Percentiles rank a stretch among this genome's conserved stretches.
Evolutionary conservation across 768 basidiomycete species (phyloP).

Genomic region (Psilocybe subaeruginosa): DNA sequence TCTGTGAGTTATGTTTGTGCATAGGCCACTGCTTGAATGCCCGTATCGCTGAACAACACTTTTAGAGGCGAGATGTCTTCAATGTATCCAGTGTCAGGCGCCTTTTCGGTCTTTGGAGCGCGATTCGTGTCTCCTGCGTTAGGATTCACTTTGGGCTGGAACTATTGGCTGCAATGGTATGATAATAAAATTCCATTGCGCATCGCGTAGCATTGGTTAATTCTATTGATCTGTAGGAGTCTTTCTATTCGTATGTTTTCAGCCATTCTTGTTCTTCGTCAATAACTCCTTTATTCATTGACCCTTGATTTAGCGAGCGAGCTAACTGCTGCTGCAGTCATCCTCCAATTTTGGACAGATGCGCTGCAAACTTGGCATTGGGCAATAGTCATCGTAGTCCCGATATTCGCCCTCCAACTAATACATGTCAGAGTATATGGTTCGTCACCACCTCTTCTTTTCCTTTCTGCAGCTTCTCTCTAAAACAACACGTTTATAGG

Average conservation of each 20-base stretch:
- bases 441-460: conserved; percentile 19
- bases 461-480: no score
- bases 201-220: not conserved
- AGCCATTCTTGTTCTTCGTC: not conserved
- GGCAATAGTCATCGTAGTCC: conserved; percentile 57
- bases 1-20: conserved; percentile 35
- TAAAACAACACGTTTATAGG: conserved; percentile 29
- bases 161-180: conserved; percentile 56
- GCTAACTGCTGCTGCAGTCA: conserved; percentile 58
- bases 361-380: conserved; percentile 54
- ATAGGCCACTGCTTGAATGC: no score
- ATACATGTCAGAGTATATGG: conserved; percentile 61
- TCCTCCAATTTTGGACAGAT: conserved; percentile 54
- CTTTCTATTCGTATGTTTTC: conserved; percentile 25
- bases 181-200: conserved; percentile 23
- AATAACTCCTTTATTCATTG: not conserved
- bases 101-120: conserved; percentile 59
- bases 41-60: not conserved
- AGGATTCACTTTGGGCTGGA: conserved; percentile 63
- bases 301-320: conserved; percentile 47
- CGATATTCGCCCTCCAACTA: conserved; percentile 55
- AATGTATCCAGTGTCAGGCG: conserved; percentile 64
- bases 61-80: conserved; percentile 66
- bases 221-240: conserved; percentile 19
- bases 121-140: conserved; percentile 64